Conservation (phyloP, 1,284 basidiomycete species). For the Ustilago loliicola region DNA sequence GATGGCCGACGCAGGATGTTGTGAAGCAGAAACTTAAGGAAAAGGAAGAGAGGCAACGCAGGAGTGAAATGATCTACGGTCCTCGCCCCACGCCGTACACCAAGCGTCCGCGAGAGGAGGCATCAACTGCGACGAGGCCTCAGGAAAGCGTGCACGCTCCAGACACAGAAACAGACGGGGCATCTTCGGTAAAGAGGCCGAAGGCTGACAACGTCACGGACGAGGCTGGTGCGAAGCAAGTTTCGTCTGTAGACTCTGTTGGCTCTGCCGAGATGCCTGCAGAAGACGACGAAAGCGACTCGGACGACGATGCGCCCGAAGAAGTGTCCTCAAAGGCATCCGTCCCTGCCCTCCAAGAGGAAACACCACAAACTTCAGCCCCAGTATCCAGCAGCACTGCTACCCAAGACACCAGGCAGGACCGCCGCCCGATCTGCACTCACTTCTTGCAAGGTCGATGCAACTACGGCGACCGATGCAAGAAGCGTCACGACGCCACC, state of each 20-base stretch:
- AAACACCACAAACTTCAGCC: neutral
- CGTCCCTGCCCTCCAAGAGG: slow-evolving; percentile 8
- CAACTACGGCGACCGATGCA: slow-evolving; percentile 58
- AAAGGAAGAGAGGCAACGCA: slow-evolving; percentile 35
- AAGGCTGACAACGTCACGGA: neutral
- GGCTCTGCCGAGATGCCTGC: neutral
- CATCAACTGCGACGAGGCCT: neutral
- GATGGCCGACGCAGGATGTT: slow-evolving; percentile 61
- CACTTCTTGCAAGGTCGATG: slow-evolving; percentile 59
- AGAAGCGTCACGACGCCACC: slow-evolving; percentile 47
- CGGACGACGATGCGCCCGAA: slow-evolving; percentile 37
- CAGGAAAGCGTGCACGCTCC: neutral
- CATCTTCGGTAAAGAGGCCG: slow-evolving; percentile 7
- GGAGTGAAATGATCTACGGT: slow-evolving; percentile 41
- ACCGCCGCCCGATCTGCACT: slow-evolving; percentile 46
- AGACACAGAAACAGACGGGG: neutral
- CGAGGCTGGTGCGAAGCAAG: neutral
- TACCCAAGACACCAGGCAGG: neutral
- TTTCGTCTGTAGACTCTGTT: neutral
- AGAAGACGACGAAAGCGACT: slow-evolving; percentile 14
- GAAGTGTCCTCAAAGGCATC: slow-evolving; percentile 33
- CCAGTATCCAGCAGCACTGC: neutral
- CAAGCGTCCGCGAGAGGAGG: slow-evolving; percentile 26
- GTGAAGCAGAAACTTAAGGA: slow-evolving; percentile 60
- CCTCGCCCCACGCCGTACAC: slow-evolving; percentile 16